Conservation (phyloP, 371 early-diverging fungal species). For the Rhizopus microsporus region DNA sequence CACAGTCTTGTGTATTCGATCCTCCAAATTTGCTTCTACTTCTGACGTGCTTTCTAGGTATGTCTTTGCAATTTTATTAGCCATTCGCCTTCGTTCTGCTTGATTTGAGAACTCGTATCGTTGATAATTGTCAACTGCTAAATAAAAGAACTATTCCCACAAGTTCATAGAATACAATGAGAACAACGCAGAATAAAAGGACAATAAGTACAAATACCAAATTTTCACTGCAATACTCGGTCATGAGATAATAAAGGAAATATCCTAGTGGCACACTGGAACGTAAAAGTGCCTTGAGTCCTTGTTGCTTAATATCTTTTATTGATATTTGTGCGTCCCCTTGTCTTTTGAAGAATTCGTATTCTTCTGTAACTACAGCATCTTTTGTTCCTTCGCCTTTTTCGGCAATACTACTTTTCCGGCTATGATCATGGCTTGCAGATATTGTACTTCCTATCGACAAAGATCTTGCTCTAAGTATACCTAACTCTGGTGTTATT, state of each 20-base stretch:
- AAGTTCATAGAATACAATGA: background rate
- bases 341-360: constrained; percentile 45
- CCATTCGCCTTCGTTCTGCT: constrained; percentile 32
- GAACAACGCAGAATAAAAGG: background rate
- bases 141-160: constrained; percentile 40
- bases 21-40: constrained; percentile 53
- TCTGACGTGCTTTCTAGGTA: constrained; percentile 43
- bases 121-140: constrained; percentile 55
- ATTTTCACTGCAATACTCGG: constrained; percentile 51
- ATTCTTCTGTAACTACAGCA: constrained; percentile 24
- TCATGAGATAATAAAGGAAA: constrained; percentile 45
- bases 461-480: constrained; percentile 10
- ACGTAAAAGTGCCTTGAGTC: constrained; percentile 39
- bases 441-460: constrained; percentile 20
- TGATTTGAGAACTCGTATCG: constrained; percentile 25
- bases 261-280: constrained; percentile 50
- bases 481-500: background rate
- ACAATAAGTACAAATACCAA: constrained; percentile 25
- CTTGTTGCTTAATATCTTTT: constrained; percentile 40
- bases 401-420: constrained; percentile 10
- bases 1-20: constrained; percentile 31
- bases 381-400: constrained; percentile 7
- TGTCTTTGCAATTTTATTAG: constrained; percentile 36
- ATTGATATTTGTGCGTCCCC: constrained; percentile 37
- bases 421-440: background rate